Conservation (phyloP, 768 basidiomycete species). For the Mycena alexandri region DNA sequence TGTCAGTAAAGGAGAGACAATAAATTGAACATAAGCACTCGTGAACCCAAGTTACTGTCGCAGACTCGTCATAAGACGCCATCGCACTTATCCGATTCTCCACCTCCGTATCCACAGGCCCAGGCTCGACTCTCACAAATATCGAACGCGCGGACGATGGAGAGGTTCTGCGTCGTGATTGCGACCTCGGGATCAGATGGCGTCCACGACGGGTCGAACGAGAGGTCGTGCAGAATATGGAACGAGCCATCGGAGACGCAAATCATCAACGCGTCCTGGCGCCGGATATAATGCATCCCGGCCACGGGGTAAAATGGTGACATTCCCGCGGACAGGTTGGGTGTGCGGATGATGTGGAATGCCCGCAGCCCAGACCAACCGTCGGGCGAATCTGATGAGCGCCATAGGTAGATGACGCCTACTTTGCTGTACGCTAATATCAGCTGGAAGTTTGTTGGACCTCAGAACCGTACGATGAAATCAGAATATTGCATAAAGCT, state of each 20-base stretch:
- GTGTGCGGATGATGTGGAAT: slow-evolving; percentile 56
- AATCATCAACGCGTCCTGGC: slow-evolving; percentile 67
- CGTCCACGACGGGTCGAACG: slow-evolving; percentile 58
- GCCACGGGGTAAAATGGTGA: slow-evolving; percentile 71
- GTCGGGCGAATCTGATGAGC: slow-evolving; percentile 45
- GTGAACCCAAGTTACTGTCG: slow-evolving; percentile 76
- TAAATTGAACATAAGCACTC: slow-evolving; percentile 60
- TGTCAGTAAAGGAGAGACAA: slow-evolving; percentile 3
- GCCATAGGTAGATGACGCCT: slow-evolving; percentile 73
- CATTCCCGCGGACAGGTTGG: slow-evolving; percentile 67
- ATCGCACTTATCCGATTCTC: slow-evolving; percentile 73
- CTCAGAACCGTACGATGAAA: background rate
- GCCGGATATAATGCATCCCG: slow-evolving; percentile 67
- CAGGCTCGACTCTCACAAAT: slow-evolving; percentile 63
- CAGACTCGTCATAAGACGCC: slow-evolving; percentile 67
- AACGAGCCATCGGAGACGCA: slow-evolving; percentile 80
- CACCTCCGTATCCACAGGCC: slow-evolving; percentile 56
- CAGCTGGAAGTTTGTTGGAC: slow-evolving; percentile 49
- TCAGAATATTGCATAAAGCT: slow-evolving; percentile 35
- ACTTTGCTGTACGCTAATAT: slow-evolving; percentile 72
- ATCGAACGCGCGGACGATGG: slow-evolving; percentile 61
- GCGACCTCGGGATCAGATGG: slow-evolving; percentile 40
- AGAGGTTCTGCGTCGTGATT: slow-evolving; percentile 59
- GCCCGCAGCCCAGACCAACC: slow-evolving; percentile 65
- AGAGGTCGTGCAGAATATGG: slow-evolving; percentile 68